Percentiles rank a stretch among this genome's conserved stretches.
Conservation (phyloP, 805 yeast species). For the Wickerhamomyces bovis region DNA sequence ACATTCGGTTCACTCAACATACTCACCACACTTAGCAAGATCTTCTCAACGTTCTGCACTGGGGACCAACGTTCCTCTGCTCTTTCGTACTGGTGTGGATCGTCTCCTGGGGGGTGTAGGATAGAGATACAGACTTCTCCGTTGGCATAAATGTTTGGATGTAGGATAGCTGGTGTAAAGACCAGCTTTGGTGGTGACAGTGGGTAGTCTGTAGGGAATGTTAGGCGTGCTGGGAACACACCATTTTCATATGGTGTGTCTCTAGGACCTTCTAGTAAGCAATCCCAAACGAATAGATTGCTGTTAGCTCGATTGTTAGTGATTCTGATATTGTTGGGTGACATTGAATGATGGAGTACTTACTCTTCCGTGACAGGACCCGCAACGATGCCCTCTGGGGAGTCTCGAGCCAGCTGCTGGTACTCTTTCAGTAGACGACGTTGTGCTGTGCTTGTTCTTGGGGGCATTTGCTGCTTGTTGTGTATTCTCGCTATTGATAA, state of each 20-base stretch:
- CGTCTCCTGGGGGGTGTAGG: slow-evolving; percentile 94
- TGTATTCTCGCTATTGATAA: not conserved
- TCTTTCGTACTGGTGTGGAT: slow-evolving; percentile 89
- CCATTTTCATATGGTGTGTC: slow-evolving; percentile 86
- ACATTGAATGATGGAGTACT: slow-evolving; percentile 9
- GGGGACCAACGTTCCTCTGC: slow-evolving; percentile 99
- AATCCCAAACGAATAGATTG: slow-evolving; percentile 76
- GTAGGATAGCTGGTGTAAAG: slow-evolving; percentile 77
- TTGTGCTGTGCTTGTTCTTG: slow-evolving; percentile 58
- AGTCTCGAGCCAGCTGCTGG: slow-evolving; percentile 76
- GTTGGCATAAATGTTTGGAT: slow-evolving; percentile 90
- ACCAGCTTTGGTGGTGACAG: slow-evolving; percentile 72
- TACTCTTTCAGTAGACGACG: slow-evolving; percentile 82
- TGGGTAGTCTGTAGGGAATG: slow-evolving; percentile 77
- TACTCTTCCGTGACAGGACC: slow-evolving; percentile 74
- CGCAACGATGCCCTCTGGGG: slow-evolving; percentile 94
- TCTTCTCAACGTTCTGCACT: slow-evolving; percentile 96
- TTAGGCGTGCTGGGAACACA: slow-evolving; percentile 69
- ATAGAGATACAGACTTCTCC: slow-evolving; percentile 96
- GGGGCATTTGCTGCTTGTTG: slow-evolving; percentile 18
- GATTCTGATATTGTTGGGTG: not conserved
- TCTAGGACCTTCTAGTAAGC: slow-evolving; percentile 75
- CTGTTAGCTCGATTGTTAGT: slow-evolving; percentile 4
- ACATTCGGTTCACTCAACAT: slow-evolving; percentile 97
- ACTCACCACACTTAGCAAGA: slow-evolving; percentile 83